phyloP scores from a whole-genome alignment of 2,329 filamentous ascomycete genomes.

The Gremmenia infestans region DNA sequence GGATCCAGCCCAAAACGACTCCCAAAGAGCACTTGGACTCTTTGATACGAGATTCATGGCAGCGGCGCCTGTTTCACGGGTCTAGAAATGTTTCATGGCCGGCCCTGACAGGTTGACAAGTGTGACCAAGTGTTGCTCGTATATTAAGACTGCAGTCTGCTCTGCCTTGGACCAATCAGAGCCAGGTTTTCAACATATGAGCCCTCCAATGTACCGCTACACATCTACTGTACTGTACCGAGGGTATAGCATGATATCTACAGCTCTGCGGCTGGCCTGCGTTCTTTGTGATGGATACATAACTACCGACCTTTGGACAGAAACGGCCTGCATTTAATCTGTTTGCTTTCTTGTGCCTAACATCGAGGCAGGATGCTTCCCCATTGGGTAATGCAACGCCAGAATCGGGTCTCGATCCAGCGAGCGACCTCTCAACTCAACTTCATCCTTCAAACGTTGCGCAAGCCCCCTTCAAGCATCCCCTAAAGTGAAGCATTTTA shows the following conservation, averaged over 20 bases:
- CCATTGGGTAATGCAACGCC: background rate
- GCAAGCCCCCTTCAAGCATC: background rate
- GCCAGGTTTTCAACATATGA: background rate
- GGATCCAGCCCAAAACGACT: background rate
- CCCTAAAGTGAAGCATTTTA: too few species aligned
- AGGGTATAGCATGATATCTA: background rate
- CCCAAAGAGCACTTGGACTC: background rate
- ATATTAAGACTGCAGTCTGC: conserved; percentile 15
- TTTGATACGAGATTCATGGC: conserved; percentile 1
- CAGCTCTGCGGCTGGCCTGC: background rate
- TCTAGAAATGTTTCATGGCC: conserved; percentile 22
- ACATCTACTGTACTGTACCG: too few species aligned
- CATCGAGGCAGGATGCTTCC: background rate
- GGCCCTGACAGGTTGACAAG: conserved; percentile 4
- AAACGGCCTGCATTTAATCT: too few species aligned
- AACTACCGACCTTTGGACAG: too few species aligned
- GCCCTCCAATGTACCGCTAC: background rate
- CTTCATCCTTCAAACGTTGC: background rate
- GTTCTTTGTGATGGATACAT: background rate
- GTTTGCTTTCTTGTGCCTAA: too few species aligned
- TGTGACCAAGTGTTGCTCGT: conserved; percentile 21
- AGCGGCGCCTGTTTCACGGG: conserved; percentile 25
- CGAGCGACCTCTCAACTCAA: background rate
- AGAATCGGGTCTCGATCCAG: background rate
- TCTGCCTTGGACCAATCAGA: conserved; percentile 6